Evolutionary conservation across 345 rosid species (phyloP).

Genomic region (Luvunga scandens): DNA sequence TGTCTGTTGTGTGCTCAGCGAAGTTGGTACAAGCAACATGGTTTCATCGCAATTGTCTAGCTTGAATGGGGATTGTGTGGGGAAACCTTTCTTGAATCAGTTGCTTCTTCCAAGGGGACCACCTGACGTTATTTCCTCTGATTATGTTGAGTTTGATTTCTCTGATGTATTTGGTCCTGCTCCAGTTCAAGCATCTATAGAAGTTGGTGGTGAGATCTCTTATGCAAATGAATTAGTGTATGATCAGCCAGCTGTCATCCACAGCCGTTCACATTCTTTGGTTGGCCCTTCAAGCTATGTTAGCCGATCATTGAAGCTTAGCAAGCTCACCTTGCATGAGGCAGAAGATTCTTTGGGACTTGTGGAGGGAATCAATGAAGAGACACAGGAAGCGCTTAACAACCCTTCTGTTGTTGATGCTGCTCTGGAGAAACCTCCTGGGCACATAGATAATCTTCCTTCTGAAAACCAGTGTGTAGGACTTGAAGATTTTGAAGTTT

Average conservation of each 20-base stretch:
- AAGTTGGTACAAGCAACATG: conserved; percentile 17
- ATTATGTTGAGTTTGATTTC: conserved; percentile 48
- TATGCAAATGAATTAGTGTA: conserved; percentile 29
- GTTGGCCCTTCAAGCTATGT: conserved; percentile 51
- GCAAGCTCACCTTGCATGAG: conserved; percentile 44
- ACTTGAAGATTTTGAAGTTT: conserved; percentile 46
- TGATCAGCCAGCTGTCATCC: conserved; percentile 42
- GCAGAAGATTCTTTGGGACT: conserved; percentile 37
- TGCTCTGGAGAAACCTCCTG: conserved; percentile 10
- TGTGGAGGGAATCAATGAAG: conserved; percentile 16
- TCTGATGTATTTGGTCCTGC: conserved; percentile 53
- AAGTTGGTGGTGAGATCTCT: conserved; percentile 18
- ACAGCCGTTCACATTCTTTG: conserved; percentile 49
- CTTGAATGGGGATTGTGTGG: conserved; percentile 15
- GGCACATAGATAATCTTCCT: conserved; percentile 15
- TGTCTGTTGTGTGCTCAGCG: background rate
- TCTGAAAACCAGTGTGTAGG: conserved; percentile 30
- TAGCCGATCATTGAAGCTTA: conserved; percentile 45
- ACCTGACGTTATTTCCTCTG: conserved; percentile 29
- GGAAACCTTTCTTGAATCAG: conserved; percentile 25
- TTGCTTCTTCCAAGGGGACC: conserved; percentile 38
- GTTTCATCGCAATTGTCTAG: conserved; percentile 34
- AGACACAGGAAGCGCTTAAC: conserved; percentile 8
- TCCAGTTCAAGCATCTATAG: conserved; percentile 31
- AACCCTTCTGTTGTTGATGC: conserved; percentile 8